Percentiles rank a stretch among this genome's conserved stretches.
Conservation (phyloP, 805 yeast genomes). For the Kregervanrija pseudodelftensis region DNA sequence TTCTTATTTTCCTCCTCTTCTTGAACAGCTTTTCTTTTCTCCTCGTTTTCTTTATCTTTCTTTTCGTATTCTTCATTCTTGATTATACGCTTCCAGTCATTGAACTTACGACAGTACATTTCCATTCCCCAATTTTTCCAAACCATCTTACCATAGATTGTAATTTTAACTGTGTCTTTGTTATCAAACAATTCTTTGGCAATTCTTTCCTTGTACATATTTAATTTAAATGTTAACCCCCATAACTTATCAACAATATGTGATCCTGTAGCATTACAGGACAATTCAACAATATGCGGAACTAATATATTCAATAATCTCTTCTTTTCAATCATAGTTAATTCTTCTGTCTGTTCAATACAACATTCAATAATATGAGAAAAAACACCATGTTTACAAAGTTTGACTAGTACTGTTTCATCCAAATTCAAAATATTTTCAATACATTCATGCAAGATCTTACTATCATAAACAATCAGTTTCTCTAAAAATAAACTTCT, state of each 20-base stretch:
- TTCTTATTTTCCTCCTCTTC: not conserved
- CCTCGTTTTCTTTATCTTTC: conserved; percentile 5
- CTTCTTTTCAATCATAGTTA: conserved; percentile 44
- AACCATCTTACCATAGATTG: conserved; percentile 81
- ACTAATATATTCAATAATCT: conserved; percentile 59
- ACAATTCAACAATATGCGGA: conserved; percentile 45
- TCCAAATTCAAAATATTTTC: conserved; percentile 56
- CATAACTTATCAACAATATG: conserved; percentile 83
- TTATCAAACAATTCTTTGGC: conserved; percentile 58
- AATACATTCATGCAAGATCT: conserved; percentile 50
- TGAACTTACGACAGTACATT: conserved; percentile 59
- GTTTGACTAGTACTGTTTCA: conserved; percentile 52
- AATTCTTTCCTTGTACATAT: conserved; percentile 79
- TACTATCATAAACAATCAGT: conserved; percentile 59
- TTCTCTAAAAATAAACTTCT: conserved; percentile 68
- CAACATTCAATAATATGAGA: conserved; percentile 79
- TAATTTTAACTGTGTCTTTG: conserved; percentile 67
- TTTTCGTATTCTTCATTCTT: conserved; percentile 35
- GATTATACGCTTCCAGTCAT: conserved; percentile 72
- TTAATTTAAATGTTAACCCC: conserved; percentile 69
- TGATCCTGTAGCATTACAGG: conserved; percentile 86
- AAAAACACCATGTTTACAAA: conserved; percentile 86
- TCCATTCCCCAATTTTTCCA: conserved; percentile 97
- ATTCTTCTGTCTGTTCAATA: conserved; percentile 37
- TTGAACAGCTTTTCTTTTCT: not conserved